Evolutionary conservation across 352 stramenopile species (phyloP), one percentile per base, ranked within the genome.

Genomic region (Globisporangium irregulare): DNA sequence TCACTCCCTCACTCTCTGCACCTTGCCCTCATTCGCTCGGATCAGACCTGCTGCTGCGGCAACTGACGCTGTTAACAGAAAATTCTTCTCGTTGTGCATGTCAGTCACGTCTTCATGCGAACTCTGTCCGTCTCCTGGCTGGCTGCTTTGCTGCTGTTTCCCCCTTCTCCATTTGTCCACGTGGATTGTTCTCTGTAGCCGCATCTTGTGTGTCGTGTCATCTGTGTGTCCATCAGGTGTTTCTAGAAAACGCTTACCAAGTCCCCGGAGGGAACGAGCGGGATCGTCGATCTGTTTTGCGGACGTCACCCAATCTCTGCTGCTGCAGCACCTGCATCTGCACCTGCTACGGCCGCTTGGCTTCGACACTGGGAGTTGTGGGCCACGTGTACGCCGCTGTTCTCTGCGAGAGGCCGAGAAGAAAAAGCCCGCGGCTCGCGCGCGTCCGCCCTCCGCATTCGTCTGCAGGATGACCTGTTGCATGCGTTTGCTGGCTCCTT

Each of bases 351-450:
- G 5, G 32, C 32, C 34, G 6, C 36, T 50, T 62, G 14, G 27
- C 27, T 32, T 32, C 3, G 8, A 27, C 8, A 24, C 7, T 15
- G 38, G 5, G 14, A 48, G 14, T 48, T 27, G 7, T n/a, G 38
- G 32, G 58, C 58, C 58, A 63, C 32, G 36, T 43, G 27, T 3
- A 7, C 27, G 15, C 15, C 54, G 7, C 15, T 20, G 25, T n/a
- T 41, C 25, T 34, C n/a, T 32, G 8, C 10, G 20, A 62, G 4
- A 5, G 22, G 59, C 59, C 38, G 25, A 65, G 59, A 29, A 65
- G 59, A 65, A 65, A 65, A 65, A 46, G 59, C 59, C 43, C 59
- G 43, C 25, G 59, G 59, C 36, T 22, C 57, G 36, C 34, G 25
- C 12, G 29, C 20, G 38, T 48, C 22, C 6, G 59, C 36, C 10